Percentiles rank a stretch among this genome's conserved stretches.
These are phyloP conservation scores for Talaromyces trachyspermus DNA, from an alignment of 495 filamentous ascomycete genomes.

Conservation along the genomic window DNA sequence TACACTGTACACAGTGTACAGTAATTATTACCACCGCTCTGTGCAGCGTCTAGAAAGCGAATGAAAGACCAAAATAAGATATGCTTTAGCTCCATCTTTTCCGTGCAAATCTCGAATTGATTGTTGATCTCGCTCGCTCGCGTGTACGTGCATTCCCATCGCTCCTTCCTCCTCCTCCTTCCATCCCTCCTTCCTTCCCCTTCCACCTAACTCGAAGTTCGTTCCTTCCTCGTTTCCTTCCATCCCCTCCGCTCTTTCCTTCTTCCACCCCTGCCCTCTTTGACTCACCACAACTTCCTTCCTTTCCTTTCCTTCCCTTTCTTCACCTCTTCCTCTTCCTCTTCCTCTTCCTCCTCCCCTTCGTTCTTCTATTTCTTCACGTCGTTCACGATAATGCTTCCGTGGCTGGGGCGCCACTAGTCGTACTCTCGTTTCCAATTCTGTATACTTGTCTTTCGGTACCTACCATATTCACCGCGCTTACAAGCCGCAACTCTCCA, in stretches of 20 bases:
- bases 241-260: background rate
- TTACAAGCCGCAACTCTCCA: too few species aligned
- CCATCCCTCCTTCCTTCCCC: background rate
- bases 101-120: constrained; percentile 40
- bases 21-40: too few species aligned
- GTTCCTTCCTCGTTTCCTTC: background rate
- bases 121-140: constrained; percentile 3
- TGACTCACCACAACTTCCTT: too few species aligned
- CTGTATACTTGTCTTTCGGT: background rate
- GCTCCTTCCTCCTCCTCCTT: constrained; percentile 14
- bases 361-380: background rate
- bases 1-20: too few species aligned
- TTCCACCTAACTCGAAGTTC: background rate
- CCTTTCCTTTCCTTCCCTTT: constrained; percentile 2
- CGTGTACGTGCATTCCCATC: constrained; percentile 12
- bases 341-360: constrained; percentile 4
- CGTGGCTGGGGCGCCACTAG: too few species aligned
- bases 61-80: constrained; percentile 66
- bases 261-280: background rate
- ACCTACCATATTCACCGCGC: too few species aligned
- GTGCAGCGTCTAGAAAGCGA: too few species aligned
- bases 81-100: constrained; percentile 72
- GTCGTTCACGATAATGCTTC: too few species aligned
- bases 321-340: constrained; percentile 4
- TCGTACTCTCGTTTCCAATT: too few species aligned